Percentiles rank a stretch among this genome's conserved stretches.
Evolutionary conservation across 2,329 filamentous ascomycete species (phyloP).

Genomic region (Claviceps africana): DNA sequence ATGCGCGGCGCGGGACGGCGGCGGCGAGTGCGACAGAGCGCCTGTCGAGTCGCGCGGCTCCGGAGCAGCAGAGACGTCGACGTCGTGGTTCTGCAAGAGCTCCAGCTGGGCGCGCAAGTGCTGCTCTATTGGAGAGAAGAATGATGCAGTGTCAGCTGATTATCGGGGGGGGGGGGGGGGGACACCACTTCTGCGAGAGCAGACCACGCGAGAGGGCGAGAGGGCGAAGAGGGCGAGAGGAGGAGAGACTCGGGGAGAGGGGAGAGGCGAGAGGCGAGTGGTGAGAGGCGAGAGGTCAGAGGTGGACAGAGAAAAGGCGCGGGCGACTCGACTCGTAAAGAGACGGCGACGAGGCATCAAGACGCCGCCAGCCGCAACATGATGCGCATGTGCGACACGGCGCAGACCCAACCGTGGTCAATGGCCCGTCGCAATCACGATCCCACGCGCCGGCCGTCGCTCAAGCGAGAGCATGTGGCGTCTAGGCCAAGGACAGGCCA

Average conservation of each 20-base stretch:
- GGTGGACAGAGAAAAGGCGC: too few species aligned
- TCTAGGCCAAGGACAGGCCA: not conserved
- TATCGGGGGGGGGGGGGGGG: too few species aligned
- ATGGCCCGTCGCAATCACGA: too few species aligned
- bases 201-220: too few species aligned
- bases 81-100: slow-evolving; percentile 27
- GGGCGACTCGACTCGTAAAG: too few species aligned
- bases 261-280: not conserved
- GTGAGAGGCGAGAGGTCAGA: too few species aligned
- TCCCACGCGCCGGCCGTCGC: not conserved
- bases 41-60: slow-evolving; percentile 17
- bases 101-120: slow-evolving; percentile 30
- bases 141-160: slow-evolving; percentile 11
- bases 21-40: slow-evolving; percentile 16
- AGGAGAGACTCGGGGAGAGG: not conserved
- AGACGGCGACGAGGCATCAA: not conserved
- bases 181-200: not conserved
- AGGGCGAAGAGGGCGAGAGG: not conserved
- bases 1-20: slow-evolving; percentile 23
- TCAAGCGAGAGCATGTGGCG: not conserved
- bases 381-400: not conserved
- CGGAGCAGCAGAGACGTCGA: slow-evolving; percentile 18
- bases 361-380: not conserved
- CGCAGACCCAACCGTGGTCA: too few species aligned
- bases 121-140: slow-evolving; percentile 19